These are phyloP conservation scores for Guadua angustifolia DNA, from an alignment of 176 grass and related monocot species.

Conservation along the genomic window DNA sequence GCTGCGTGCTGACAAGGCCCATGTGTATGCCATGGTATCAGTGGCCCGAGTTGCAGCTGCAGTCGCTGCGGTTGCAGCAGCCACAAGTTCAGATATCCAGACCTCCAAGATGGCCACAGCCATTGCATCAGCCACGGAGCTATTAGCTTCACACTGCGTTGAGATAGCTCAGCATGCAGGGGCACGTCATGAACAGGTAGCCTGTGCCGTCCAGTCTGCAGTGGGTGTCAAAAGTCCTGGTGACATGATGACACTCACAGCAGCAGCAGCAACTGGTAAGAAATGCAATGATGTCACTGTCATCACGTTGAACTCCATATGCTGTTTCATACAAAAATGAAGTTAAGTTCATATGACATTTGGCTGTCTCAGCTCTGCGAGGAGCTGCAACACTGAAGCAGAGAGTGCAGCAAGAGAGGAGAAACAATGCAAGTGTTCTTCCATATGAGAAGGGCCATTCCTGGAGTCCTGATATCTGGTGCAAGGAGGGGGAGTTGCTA, in stretches of 20 bases:
- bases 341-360: neutral
- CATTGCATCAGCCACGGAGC: slow-evolving; percentile 81
- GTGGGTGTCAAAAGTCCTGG: slow-evolving; percentile 72
- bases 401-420: slow-evolving; percentile 70
- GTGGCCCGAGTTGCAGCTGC: slow-evolving; percentile 82
- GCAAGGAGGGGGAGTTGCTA: slow-evolving; percentile 88
- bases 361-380: slow-evolving; percentile 60
- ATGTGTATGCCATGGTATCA: slow-evolving; percentile 74
- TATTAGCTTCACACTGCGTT: slow-evolving; percentile 83
- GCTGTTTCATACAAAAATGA: neutral
- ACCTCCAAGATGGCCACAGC: slow-evolving; percentile 68
- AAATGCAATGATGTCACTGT: neutral
- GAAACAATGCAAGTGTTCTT: slow-evolving; percentile 74
- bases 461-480: slow-evolving; percentile 86
- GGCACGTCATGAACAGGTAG: slow-evolving; percentile 62
- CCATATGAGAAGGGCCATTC: slow-evolving; percentile 82
- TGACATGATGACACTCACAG: slow-evolving; percentile 92
- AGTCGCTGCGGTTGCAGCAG: slow-evolving; percentile 62
- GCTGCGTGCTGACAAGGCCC: slow-evolving; percentile 72
- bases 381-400: slow-evolving; percentile 81
- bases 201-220: slow-evolving; percentile 66
- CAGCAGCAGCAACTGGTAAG: slow-evolving; percentile 87
- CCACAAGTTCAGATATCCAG: slow-evolving; percentile 54
- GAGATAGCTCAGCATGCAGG: slow-evolving; percentile 76
- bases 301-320: neutral